Base-by-base conservation (phyloP, 1,284 basidiomycete genomes). In the Malassezia equina region DNA sequence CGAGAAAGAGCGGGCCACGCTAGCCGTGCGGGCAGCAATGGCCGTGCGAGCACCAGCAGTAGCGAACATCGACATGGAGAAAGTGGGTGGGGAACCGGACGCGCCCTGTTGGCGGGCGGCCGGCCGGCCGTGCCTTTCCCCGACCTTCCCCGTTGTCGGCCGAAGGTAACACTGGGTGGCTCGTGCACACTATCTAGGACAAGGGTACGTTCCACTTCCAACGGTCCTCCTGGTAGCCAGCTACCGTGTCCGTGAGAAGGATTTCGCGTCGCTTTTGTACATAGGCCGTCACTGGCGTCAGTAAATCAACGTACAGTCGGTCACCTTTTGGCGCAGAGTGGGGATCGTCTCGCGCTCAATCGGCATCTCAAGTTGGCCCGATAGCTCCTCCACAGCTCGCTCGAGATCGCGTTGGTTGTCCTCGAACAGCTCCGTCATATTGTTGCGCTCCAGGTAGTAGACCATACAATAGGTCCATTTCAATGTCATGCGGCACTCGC, bases 401-500 rank as follows among this genome's bases (percentile, higher is more conserved):
- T 98, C 93, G 40, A 98, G 79, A 74, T 98, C 90, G 69, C 87
- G 81, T 77, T 98, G 93, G 71, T 96, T 96, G 77, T 95, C 91
- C 76, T 96, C 93, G 66, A 93, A 98, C 43, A 98, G 78, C 71
- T 90, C 88, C 74, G 95, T 96, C 81, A 88, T 81, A 75, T 95
- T 96, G 64, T 88, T 84, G 71, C 82, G 84, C 54, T 83, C 77
- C 17, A 85, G 75, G 74, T 95, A 98, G 78, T 90, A 98, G 12
- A 91, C 93, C 91, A 98, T 95, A n/a, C 88, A 87, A 72, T 98
- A 98, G 15, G 91, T 96, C 93, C 94, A 98, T 77, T 96, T 96
- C 60, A 98, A 82, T 40, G 93, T 95, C 80, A 85, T 89, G 31
- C 93, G 84, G 72, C 91, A 95, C 74, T 85, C 86, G 62, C 66